These are phyloP conservation scores for Phytophthora kernoviae DNA, from an alignment of 352 stramenopile genomes.

Conservation along the genomic window DNA sequence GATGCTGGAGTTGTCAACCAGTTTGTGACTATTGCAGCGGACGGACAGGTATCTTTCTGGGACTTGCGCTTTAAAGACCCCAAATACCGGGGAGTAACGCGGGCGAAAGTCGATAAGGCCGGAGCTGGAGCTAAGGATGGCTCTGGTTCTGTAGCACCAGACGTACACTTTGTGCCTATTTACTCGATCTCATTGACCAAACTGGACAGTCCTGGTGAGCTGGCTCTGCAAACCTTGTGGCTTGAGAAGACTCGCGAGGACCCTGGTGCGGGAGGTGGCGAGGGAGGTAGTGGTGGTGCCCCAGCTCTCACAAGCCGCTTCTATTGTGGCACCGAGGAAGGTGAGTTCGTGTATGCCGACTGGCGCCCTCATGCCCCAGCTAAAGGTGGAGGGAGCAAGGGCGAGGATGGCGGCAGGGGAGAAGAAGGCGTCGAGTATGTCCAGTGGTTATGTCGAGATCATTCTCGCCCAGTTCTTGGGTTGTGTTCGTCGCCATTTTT, in stretches of 20 bases:
- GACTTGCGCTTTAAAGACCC: conserved; percentile 91
- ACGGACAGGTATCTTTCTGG: conserved; percentile 93
- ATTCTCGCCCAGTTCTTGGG: conserved; percentile 82
- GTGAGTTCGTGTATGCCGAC: conserved; percentile 90
- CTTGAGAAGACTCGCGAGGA: conserved; percentile 74
- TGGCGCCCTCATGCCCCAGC: conserved; percentile 78
- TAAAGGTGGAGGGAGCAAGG: conserved; percentile 33
- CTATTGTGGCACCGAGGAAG: conserved; percentile 88
- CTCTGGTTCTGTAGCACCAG: conserved; percentile 42
- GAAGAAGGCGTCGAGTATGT: conserved; percentile 89
- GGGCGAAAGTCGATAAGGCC: conserved; percentile 66
- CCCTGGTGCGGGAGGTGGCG: conserved; percentile 15
- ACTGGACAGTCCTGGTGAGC: conserved; percentile 68
- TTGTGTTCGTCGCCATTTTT: conserved; percentile 92
- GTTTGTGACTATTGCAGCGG: conserved; percentile 92
- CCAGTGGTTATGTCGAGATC: conserved; percentile 89
- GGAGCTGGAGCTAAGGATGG: conserved; percentile 52
- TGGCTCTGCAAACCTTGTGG: conserved; percentile 69
- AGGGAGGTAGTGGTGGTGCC: conserved; percentile 6
- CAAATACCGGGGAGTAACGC: conserved; percentile 74
- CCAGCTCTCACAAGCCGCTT: conserved; percentile 64
- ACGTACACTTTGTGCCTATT: conserved; percentile 84
- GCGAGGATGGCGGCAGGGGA: conserved; percentile 39
- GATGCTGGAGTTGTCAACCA: conserved; percentile 74
- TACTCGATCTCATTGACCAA: conserved; percentile 85